A percentile compares a stretch with the other conserved stretches of the same genome.
Conservation (phyloP, 2,329 filamentous ascomycete species). For the Colletotrichum sp. region DNA sequence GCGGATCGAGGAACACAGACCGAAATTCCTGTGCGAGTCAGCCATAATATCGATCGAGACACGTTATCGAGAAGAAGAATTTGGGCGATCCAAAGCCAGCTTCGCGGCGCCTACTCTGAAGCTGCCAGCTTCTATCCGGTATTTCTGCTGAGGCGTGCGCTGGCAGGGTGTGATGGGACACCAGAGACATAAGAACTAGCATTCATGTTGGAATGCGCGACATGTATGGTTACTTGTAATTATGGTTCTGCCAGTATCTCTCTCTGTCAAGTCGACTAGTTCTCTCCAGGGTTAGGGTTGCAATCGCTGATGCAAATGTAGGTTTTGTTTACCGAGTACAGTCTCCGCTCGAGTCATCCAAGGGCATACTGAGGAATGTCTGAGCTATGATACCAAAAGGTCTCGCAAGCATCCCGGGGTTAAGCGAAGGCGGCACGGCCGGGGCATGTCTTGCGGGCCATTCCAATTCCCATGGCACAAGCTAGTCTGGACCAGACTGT, state of each 20-base stretch:
- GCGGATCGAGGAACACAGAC: neutral
- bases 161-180: neutral
- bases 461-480: neutral
- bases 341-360: neutral
- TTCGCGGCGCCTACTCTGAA: neutral
- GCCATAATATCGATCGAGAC: neutral
- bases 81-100: neutral
- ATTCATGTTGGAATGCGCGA: neutral
- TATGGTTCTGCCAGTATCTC: neutral
- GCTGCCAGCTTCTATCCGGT: neutral
- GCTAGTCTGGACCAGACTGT: slow-evolving; percentile 3
- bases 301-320: neutral
- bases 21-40: neutral
- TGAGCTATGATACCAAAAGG: neutral
- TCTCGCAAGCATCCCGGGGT: neutral
- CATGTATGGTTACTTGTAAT: neutral
- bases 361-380: neutral
- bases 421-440: neutral
- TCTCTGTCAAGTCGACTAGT: neutral
- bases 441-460: slow-evolving; percentile 1
- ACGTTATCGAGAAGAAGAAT: neutral
- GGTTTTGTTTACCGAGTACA: neutral
- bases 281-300: slow-evolving; percentile 10
- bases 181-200: neutral
- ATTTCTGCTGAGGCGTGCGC: neutral